Base-by-base conservation (phyloP, 768 basidiomycete species). In the Mycena polygramma region DNA sequence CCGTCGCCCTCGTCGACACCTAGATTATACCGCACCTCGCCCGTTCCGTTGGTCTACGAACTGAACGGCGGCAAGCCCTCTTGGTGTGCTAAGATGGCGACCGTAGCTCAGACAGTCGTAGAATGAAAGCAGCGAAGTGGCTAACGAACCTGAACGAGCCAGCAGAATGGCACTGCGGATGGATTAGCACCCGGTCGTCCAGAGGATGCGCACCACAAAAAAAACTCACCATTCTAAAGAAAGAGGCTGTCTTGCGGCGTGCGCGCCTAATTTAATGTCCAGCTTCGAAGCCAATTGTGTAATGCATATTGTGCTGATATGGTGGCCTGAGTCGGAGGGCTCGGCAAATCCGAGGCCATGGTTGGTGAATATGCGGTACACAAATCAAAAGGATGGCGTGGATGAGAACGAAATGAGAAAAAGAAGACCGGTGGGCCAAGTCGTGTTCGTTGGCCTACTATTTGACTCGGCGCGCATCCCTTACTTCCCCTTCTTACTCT, bases 231-330 rank as follows among this genome's bases (percentile, higher is more conserved):
- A 68, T 86, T 80, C 68, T 75, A 20, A 84, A 75, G 75, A 86
- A 85, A 7, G 84, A 79, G 13, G 80, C 75, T 17, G 66, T 81
- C 76, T 39, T 76, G n/a, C 26, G 43, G 20, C 24, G 30, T 78
- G 77, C 63, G 83, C 81, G 13, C 6, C 30, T 83, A 82, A 69
- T 77, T 81, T 37, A 79, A 76, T 54, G 81, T 77, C 89, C 89
- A 90, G 77, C 85, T 83, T 73, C 86, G 84, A 52, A 90, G 80
- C 90, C 90, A 91, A 73, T 86, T 87, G 74, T 90, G 88, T 41
- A 91, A 81, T 35, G 85, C 83, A 73, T 83, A 84, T 74, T 90
- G 88, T 41, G 86, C 79, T 14, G 79, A 73, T 74, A 83, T 74
- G 45, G 82, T 45, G n/a, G 49, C 75, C 49, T 37, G 26, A 45